A percentile compares a stretch with the other conserved stretches of the same genome.
These are phyloP conservation scores for Spergularia marina DNA, from an alignment of 148 eudicot genomes.

Conservation along the genomic window DNA sequence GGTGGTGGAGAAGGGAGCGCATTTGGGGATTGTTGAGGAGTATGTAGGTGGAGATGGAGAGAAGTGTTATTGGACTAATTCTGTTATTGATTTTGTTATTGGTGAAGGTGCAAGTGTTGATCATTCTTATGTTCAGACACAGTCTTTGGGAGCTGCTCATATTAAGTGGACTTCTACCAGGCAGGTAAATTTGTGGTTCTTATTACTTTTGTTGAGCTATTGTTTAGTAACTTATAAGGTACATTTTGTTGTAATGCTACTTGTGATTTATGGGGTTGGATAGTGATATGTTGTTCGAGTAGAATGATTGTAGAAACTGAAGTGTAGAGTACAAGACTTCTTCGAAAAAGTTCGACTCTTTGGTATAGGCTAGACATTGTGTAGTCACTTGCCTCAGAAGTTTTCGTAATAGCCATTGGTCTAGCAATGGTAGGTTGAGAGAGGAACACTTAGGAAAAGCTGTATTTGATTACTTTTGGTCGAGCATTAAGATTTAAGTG, in stretches of 20 bases:
- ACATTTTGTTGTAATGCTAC: not conserved
- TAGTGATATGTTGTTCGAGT: not conserved
- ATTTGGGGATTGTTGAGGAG: constrained; percentile 76
- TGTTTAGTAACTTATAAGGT: not conserved
- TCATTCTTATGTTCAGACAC: constrained; percentile 84
- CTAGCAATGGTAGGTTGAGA: too few species aligned
- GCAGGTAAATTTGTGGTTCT: constrained; percentile 51
- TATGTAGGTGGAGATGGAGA: constrained; percentile 50
- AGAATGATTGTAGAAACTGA: constrained; percentile 1
- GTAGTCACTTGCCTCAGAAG: too few species aligned
- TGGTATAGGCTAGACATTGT: not conserved
- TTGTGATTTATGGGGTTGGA: not conserved
- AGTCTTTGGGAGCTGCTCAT: constrained; percentile 84
- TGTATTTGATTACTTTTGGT: not conserved
- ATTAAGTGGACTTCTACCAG: constrained; percentile 84
- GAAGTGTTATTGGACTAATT: constrained; percentile 82
- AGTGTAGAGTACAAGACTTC: not conserved
- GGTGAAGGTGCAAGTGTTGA: constrained; percentile 72
- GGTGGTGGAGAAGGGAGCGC: constrained; percentile 91
- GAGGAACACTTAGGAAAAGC: not conserved
- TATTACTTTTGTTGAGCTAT: not conserved
- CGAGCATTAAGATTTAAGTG: not conserved
- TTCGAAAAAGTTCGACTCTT: not conserved
- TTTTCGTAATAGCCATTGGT: not conserved
- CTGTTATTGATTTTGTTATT: constrained; percentile 68